A percentile compares a stretch with the other conserved stretches of the same genome.
phyloP scores from a whole-genome alignment of 2,329 filamentous ascomycete species.

The Pseudocercospora vitis region DNA sequence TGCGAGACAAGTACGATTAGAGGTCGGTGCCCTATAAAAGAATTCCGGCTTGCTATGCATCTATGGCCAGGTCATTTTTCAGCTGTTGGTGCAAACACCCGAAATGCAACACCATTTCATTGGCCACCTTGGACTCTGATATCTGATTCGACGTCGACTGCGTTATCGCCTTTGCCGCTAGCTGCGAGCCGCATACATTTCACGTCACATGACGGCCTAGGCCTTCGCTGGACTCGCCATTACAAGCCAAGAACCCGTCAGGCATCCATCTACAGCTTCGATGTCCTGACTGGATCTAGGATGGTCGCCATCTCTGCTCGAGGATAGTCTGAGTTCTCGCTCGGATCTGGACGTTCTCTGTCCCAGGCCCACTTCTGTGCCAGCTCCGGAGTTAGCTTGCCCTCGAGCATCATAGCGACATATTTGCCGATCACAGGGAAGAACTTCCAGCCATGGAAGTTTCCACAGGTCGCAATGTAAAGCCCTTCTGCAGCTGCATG shows the following conservation, averaged over 20 bases:
- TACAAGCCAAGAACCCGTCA: neutral
- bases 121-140: neutral
- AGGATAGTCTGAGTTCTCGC: constrained; percentile 58
- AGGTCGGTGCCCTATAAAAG: no score
- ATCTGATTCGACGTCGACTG: neutral
- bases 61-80: neutral
- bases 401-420: constrained; percentile 39
- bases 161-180: neutral
- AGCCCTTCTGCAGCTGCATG: constrained; percentile 45
- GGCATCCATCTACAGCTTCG: constrained; percentile 11
- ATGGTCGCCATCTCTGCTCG: constrained; percentile 59
- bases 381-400: constrained; percentile 46
- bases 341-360: constrained; percentile 56
- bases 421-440: constrained; percentile 41
- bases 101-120: neutral
- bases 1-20: neutral
- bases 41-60: constrained; percentile 2
- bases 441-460: constrained; percentile 43
- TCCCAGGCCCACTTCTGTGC: constrained; percentile 59
- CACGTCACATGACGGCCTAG: neutral
- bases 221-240: neutral
- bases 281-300: constrained; percentile 35
- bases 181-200: neutral
- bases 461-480: constrained; percentile 50
- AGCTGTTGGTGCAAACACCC: no score